Evolutionary conservation across 805 yeast species (phyloP), one percentile per base, ranked within the genome.

Genomic region (Cyberlindnera maclurae): DNA sequence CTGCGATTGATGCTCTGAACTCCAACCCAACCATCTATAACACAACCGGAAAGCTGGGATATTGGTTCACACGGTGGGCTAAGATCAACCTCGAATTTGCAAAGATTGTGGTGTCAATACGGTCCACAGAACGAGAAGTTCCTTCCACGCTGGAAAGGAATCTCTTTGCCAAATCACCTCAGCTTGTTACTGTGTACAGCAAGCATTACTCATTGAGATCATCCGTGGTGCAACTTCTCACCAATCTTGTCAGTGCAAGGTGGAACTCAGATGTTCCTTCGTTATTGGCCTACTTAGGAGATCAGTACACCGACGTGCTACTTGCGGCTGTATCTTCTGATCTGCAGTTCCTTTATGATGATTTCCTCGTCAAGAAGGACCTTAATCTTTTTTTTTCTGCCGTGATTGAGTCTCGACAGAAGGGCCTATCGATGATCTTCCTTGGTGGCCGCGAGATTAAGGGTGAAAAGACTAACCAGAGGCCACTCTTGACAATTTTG

Each of bases 201-300:
- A 65, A 63, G n/a, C 63, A 67, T 27, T 63, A 65, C 8, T 48
- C 60, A 0, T 62, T 79, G 41, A 73, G 86, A 42, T 58, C 60
- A 26, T 63, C 64, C 10, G 64, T 85, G 2, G 59, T 85, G 26
- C 70, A 70, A 30, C 54, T 87, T 28, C 58, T 86, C 13, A 72
- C 80, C 4, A 64, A 71, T 4, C 56, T 84, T 31, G 77, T 83
- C 2, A 67, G 65, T 31, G 78, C 77, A 0, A 60, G 64, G 3
- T 77, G 84, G 80, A 65, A 66, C 6, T 62, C 63, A 4, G 77
- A 74, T 20, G 73, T 79, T 26, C 95, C 95, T 4, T 87, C 96
- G 1, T 62, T 90, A 34, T 65, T 90, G 29, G 83, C 97, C 0
- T 86, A 86, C 55, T 62, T 90, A 38, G 93, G 95, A 4, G 65